These are phyloP conservation scores for Hanseniaspora thailandica DNA, from an alignment of 805 yeast species.

Conservation along the genomic window DNA sequence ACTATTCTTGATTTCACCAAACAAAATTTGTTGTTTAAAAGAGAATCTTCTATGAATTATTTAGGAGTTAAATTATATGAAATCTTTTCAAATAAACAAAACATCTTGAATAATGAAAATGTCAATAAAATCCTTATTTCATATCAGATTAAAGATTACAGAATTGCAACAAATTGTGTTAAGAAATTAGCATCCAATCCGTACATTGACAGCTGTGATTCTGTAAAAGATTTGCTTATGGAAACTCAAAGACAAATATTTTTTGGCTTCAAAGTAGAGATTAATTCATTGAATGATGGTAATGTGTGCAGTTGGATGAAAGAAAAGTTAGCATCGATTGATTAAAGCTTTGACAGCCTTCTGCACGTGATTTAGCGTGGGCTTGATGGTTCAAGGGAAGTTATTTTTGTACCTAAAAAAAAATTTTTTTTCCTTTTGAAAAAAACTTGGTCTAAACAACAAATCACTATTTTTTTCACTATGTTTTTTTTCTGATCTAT, in stretches of 20 bases:
- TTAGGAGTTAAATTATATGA: conserved; percentile 18
- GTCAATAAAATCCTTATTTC: conserved; percentile 18
- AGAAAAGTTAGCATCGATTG: neutral
- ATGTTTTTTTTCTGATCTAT: neutral
- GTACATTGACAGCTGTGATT: neutral
- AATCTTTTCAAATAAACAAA: neutral
- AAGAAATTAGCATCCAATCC: conserved; percentile 7
- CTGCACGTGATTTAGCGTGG: neutral
- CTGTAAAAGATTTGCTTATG: conserved; percentile 21
- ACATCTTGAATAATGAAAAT: neutral
- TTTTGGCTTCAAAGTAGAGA: conserved; percentile 48
- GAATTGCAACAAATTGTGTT: conserved; percentile 22
- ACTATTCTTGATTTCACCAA: conserved; percentile 15
- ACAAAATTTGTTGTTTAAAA: neutral
- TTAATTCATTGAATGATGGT: conserved; percentile 33
- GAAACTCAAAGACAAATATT: conserved; percentile 50
- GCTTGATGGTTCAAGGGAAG: too few relatives aligned
- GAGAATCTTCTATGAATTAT: conserved; percentile 12
- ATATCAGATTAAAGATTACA: conserved; percentile 25
- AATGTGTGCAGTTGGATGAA: conserved; percentile 15
- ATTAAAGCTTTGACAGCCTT: neutral
- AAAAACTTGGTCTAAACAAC: neutral
- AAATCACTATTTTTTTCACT: neutral
- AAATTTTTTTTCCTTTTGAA: neutral
- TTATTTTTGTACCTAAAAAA: neutral